A percentile compares a stretch with the other conserved stretches of the same genome.
Conservation (phyloP, 2,329 filamentous ascomycete genomes). For the Chaetomiaceae sp. region DNA sequence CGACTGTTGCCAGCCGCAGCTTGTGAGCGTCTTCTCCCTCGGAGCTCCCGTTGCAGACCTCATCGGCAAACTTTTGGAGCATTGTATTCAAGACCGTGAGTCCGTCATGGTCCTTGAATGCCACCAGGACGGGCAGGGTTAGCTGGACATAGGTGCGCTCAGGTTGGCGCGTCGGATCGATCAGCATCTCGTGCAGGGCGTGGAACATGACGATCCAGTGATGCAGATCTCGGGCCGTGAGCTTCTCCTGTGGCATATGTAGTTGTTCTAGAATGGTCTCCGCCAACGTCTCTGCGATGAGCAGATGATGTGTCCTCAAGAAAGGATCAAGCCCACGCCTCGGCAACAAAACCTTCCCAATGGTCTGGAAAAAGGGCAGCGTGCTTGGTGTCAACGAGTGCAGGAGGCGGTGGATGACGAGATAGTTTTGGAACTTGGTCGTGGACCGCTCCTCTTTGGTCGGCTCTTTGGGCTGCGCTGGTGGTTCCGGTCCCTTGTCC, state of each 20-base stretch:
- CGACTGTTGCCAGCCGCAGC: constrained; percentile 48
- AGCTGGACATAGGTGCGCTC: constrained; percentile 50
- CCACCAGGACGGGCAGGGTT: constrained; percentile 72
- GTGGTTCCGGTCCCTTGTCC: constrained; percentile 20
- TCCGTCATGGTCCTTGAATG: constrained; percentile 79
- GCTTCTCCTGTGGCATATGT: constrained; percentile 40
- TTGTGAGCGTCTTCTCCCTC: constrained; percentile 42
- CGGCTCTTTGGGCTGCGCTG: constrained; percentile 33
- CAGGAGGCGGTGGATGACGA: constrained; percentile 69
- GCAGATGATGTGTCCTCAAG: constrained; percentile 48
- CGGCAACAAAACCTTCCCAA: constrained; percentile 76
- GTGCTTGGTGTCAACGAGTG: constrained; percentile 73
- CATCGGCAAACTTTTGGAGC: constrained; percentile 61
- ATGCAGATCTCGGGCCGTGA: constrained; percentile 61
- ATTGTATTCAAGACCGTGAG: constrained; percentile 69
- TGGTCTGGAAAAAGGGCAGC: constrained; percentile 77
- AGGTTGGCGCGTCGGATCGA: constrained; percentile 55
- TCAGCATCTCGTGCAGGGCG: constrained; percentile 70
- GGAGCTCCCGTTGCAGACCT: constrained; percentile 40
- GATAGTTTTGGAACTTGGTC: constrained; percentile 64
- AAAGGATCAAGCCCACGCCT: constrained; percentile 67
- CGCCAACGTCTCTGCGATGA: constrained; percentile 62
- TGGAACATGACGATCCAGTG: constrained; percentile 81
- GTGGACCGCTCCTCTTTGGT: constrained; percentile 40
- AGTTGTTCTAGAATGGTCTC: constrained; percentile 66